These are phyloP conservation scores for Nannochloris sp. DNA, from an alignment of 139 green algal genomes.

Conservation along the genomic window DNA sequence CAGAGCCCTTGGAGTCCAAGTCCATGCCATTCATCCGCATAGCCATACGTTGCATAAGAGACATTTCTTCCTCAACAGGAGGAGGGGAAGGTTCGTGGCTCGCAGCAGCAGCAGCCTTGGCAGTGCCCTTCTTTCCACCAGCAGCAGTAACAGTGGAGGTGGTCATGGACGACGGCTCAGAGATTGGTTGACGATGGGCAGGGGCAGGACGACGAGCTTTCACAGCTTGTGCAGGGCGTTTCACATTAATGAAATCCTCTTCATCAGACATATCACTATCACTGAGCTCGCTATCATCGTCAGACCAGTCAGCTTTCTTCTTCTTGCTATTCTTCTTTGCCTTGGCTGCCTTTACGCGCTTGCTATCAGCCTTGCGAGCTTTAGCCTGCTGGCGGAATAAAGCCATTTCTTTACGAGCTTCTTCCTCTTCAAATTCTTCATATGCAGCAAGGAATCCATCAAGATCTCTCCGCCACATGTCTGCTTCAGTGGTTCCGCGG, in stretches of 20 bases:
- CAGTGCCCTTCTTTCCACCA: background rate
- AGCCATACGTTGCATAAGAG: constrained; percentile 36
- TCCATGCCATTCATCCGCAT: constrained; percentile 27
- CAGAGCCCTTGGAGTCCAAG: background rate
- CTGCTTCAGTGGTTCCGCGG: constrained; percentile 41
- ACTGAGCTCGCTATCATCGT: constrained; percentile 17
- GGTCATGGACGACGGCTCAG: constrained; percentile 8
- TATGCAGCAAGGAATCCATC: constrained; percentile 58
- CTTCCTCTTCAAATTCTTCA: constrained; percentile 23
- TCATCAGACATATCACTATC: constrained; percentile 1
- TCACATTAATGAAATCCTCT: constrained; percentile 12
- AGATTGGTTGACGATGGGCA: background rate
- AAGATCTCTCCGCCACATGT: constrained; percentile 82
- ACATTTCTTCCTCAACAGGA: constrained; percentile 21
- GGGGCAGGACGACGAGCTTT: constrained; percentile 1
- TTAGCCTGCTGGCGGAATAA: constrained; percentile 21
- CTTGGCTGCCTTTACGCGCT: constrained; percentile 12
- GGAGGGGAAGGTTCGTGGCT: constrained; percentile 6
- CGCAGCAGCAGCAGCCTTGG: background rate
- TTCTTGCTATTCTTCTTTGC: constrained; percentile 35
- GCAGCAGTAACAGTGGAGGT: background rate
- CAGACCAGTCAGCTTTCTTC: constrained; percentile 27
- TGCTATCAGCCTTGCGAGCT: background rate
- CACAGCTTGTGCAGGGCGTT: background rate
- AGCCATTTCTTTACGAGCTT: constrained; percentile 1